A percentile compares a stretch with the other conserved stretches of the same genome.
Conservation (phyloP, 306 rosid genomes). For the Albizia julibrissin region DNA sequence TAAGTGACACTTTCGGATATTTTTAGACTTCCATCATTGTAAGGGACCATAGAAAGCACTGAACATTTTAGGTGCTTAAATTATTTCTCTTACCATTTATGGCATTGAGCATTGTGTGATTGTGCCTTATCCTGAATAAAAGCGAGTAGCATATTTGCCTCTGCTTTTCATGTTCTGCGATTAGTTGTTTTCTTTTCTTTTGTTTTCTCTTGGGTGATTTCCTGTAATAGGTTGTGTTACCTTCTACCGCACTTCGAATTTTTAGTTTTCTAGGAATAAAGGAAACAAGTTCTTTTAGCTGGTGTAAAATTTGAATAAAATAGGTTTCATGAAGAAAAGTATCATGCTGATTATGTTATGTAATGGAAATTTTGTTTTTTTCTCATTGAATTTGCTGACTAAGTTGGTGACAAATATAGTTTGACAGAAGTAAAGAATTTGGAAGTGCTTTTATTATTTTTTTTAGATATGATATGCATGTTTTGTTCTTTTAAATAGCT, state of each 20-base stretch:
- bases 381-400: not conserved
- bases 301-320: not conserved
- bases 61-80: not conserved
- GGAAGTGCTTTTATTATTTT: not conserved
- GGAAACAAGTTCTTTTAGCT: not conserved
- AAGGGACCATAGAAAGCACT: constrained; percentile 7
- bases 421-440: constrained; percentile 1
- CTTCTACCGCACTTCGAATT: not conserved
- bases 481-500: not conserved
- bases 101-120: too few species aligned
- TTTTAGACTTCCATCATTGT: not conserved
- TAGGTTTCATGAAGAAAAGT: not conserved
- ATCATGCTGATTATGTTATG: not conserved
- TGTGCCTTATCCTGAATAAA: not conserved
- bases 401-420: not conserved
- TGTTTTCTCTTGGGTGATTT: too few species aligned
- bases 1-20: not conserved
- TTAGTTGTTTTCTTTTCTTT: too few species aligned
- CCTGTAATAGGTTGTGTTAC: not conserved
- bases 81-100: not conserved
- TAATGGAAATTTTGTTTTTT: not conserved
- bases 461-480: not conserved
- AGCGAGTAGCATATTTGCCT: not conserved
- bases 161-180: not conserved
- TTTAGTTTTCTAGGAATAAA: not conserved